phyloP scores from a whole-genome alignment of 495 filamentous ascomycete genomes.

The Amphirosellinia nigrospora region DNA sequence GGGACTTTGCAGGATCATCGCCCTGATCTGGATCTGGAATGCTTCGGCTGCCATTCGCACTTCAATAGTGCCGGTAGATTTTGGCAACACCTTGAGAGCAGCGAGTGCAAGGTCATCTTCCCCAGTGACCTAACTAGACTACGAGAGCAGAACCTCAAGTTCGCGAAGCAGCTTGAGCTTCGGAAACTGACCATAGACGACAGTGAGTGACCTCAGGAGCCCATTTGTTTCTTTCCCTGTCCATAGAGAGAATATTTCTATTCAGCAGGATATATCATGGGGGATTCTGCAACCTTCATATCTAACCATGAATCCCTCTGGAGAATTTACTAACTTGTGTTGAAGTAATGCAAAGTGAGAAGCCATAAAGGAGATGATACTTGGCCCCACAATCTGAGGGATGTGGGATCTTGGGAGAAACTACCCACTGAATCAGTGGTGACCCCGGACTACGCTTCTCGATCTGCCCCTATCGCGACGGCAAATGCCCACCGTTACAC shows the following conservation, averaged over 20 bases:
- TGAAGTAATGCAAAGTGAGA: neutral
- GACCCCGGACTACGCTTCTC: neutral
- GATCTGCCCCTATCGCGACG: neutral
- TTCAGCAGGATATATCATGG: neutral
- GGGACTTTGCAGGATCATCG: conserved; percentile 32
- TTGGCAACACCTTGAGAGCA: conserved; percentile 39
- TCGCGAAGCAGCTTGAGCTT: conserved; percentile 27
- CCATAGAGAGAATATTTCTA: neutral
- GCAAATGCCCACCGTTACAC: conserved; percentile 11
- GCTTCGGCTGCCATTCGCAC: conserved; percentile 39
- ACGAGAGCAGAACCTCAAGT: conserved; percentile 26
- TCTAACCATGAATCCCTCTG: neutral
- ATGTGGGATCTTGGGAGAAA: no score
- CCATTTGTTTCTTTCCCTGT: neutral
- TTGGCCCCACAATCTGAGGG: neutral
- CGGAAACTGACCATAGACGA: conserved; percentile 5
- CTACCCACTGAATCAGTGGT: neutral
- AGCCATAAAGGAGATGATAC: conserved; percentile 15
- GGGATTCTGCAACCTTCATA: neutral
- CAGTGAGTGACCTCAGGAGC: conserved; percentile 25
- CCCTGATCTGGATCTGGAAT: conserved; percentile 34
- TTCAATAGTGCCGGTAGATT: conserved; percentile 31
- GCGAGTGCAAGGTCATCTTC: conserved; percentile 31
- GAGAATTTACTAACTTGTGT: neutral
- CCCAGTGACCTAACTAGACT: conserved; percentile 30